A percentile compares a stretch with the other conserved stretches of the same genome.
Evolutionary conservation across 2,329 filamentous ascomycete species (phyloP).

Genomic region (Dichotomopilus funicola): DNA sequence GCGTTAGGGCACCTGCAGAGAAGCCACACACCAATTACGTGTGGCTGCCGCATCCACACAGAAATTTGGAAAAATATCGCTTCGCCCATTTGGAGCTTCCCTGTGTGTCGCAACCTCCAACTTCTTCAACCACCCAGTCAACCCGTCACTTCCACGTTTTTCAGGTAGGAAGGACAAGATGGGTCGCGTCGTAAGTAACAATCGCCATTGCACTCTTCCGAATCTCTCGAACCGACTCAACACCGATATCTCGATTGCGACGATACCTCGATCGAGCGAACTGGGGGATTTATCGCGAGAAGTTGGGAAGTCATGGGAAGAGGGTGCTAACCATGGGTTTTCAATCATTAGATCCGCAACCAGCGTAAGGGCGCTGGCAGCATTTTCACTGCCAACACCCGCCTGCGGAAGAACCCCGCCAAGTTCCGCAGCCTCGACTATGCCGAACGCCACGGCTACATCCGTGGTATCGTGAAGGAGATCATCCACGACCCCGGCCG

Average conservation of each 20-base stretch:
- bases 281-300: background rate
- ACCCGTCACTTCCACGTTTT: slow-evolving; percentile 24
- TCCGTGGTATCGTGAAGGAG: slow-evolving; percentile 95
- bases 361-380: slow-evolving; percentile 56
- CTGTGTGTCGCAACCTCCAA: slow-evolving; percentile 22
- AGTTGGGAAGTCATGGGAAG: background rate
- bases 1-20: slow-evolving; percentile 24
- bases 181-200: slow-evolving; percentile 44
- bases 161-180: slow-evolving; percentile 36
- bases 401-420: slow-evolving; percentile 87
- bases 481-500: slow-evolving; percentile 99
- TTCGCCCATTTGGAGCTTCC: slow-evolving; percentile 22
- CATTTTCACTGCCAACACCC: slow-evolving; percentile 61
- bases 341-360: slow-evolving; percentile 49
- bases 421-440: slow-evolving; percentile 97
- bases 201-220: slow-evolving; percentile 8
- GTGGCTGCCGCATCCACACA: slow-evolving; percentile 26
- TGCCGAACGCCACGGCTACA: slow-evolving; percentile 94
- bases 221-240: slow-evolving; percentile 14
- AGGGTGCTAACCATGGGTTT: slow-evolving; percentile 20
- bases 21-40: slow-evolving; percentile 14
- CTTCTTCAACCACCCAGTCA: slow-evolving; percentile 23
- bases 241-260: slow-evolving; percentile 13
- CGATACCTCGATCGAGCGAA: slow-evolving; percentile 9
- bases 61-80: slow-evolving; percentile 28